Conservation (phyloP, 805 yeast genomes). For the Metschnikowia amazonensis region DNA sequence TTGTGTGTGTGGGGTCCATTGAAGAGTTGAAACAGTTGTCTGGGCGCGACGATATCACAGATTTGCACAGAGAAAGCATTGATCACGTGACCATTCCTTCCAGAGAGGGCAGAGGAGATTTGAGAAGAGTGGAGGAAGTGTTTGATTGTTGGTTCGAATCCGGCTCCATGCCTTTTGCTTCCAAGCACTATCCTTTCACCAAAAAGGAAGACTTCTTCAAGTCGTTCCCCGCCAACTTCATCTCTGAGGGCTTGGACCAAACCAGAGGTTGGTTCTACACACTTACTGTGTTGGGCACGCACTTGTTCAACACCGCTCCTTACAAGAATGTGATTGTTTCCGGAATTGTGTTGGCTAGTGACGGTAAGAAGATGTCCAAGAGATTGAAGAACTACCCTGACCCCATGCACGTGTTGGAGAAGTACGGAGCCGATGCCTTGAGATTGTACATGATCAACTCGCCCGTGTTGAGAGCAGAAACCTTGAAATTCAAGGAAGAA, state of each 20-base stretch:
- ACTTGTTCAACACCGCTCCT: constrained; percentile 87
- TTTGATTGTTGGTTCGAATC: constrained; percentile 99
- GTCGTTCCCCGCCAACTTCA: constrained; percentile 95
- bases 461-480: constrained; percentile 95
- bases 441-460: constrained; percentile 95
- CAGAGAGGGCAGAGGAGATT: constrained; percentile 76
- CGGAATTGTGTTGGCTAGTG: constrained; percentile 95
- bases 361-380: constrained; percentile 99
- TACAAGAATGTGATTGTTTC: constrained; percentile 92
- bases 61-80: constrained; percentile 89
- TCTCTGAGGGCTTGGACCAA: constrained; percentile 98
- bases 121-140: constrained; percentile 93
- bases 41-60: constrained; percentile 78
- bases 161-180: constrained; percentile 98
- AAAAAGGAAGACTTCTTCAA: constrained; percentile 62
- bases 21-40: constrained; percentile 80
- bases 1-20: constrained; percentile 90
- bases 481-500: constrained; percentile 95
- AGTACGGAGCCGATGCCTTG: constrained; percentile 97
- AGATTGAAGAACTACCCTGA: constrained; percentile 97
- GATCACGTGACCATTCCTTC: constrained; percentile 94
- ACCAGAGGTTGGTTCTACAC: constrained; percentile 99
- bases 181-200: constrained; percentile 96
- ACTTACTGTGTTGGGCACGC: constrained; percentile 91
- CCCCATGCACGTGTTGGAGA: constrained; percentile 74